phyloP scores from a whole-genome alignment of 495 filamentous ascomycete species.

The Aspergillus haitiensis region DNA sequence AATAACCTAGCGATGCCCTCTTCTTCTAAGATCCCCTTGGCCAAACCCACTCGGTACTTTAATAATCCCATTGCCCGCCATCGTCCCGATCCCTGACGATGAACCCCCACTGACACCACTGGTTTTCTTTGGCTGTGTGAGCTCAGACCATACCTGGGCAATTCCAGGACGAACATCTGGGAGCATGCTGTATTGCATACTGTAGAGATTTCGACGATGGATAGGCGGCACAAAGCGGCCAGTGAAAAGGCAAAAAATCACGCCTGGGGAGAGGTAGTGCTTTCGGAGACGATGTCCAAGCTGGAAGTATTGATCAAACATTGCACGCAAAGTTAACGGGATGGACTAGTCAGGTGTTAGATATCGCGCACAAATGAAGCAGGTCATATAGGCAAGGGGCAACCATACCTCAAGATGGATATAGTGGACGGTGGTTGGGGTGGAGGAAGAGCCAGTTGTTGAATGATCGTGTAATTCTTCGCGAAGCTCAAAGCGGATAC shows the following conservation, averaged over 20 bases:
- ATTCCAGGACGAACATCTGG: constrained; percentile 78
- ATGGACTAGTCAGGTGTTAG: constrained; percentile 62
- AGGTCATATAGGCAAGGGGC: background rate
- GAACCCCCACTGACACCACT: constrained; percentile 29
- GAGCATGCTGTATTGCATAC: constrained; percentile 97
- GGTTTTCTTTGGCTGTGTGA: constrained; percentile 57
- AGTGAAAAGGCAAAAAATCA: constrained; percentile 82
- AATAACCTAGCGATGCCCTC: constrained; percentile 41
- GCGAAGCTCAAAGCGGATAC: constrained; percentile 86
- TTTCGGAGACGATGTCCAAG: constrained; percentile 88
- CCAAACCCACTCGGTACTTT: constrained; percentile 41
- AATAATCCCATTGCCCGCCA: constrained; percentile 30
- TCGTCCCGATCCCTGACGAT: constrained; percentile 32
- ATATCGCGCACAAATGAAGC: constrained; percentile 1
- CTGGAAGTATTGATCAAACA: constrained; percentile 97
- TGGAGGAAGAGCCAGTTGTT: constrained; percentile 16
- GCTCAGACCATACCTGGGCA: constrained; percentile 77
- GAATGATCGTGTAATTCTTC: constrained; percentile 44
- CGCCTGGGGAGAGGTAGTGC: constrained; percentile 87
- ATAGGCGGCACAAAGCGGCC: constrained; percentile 91
- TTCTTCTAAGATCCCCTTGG: constrained; percentile 38
- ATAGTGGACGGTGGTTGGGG: constrained; percentile 60
- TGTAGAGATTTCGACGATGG: constrained; percentile 90
- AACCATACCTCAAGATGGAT: constrained; percentile 71
- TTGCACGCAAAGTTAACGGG: constrained; percentile 82